Percentiles rank a stretch among this genome's conserved stretches.
Conservation (phyloP, 768 basidiomycete species). For the Leccinum rimulosum region DNA sequence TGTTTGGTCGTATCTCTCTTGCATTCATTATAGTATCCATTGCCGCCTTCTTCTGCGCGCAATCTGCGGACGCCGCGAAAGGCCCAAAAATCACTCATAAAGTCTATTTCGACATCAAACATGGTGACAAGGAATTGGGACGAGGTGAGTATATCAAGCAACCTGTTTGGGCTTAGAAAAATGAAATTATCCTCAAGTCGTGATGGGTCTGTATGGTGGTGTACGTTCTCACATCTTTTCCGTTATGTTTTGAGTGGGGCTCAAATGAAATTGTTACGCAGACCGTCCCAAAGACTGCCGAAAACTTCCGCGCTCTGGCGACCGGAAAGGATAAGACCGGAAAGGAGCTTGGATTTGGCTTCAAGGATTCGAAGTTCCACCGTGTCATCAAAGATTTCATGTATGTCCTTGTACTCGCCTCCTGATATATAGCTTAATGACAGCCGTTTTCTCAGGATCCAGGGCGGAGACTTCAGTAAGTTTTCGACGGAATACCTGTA, state of each 20-base stretch:
- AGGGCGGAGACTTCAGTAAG: constrained; percentile 97
- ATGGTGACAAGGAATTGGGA: constrained; percentile 85
- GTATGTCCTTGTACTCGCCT: constrained; percentile 37
- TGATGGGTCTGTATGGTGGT: constrained; percentile 88
- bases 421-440: background rate
- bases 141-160: constrained; percentile 49
- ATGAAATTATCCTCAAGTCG: constrained; percentile 44
- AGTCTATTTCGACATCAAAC: constrained; percentile 93
- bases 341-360: constrained; percentile 76
- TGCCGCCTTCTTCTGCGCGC: constrained; percentile 67
- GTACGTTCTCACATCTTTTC: constrained; percentile 40
- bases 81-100: constrained; percentile 89
- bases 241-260: background rate
- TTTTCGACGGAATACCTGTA: constrained; percentile 24
- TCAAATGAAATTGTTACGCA: constrained; percentile 26
- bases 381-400: constrained; percentile 94
- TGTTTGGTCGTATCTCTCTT: constrained; percentile 64
- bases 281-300: constrained; percentile 95
- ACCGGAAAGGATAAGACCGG: constrained; percentile 73
- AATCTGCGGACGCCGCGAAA: constrained; percentile 76
- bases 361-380: constrained; percentile 96
- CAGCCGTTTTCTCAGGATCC: constrained; percentile 58
- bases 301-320: constrained; percentile 94
- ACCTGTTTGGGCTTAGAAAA: constrained; percentile 4
- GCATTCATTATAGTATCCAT: constrained; percentile 61